These are phyloP conservation scores for Colletotrichum sojae DNA, from an alignment of 2,329 filamentous ascomycete species.

Conservation along the genomic window DNA sequence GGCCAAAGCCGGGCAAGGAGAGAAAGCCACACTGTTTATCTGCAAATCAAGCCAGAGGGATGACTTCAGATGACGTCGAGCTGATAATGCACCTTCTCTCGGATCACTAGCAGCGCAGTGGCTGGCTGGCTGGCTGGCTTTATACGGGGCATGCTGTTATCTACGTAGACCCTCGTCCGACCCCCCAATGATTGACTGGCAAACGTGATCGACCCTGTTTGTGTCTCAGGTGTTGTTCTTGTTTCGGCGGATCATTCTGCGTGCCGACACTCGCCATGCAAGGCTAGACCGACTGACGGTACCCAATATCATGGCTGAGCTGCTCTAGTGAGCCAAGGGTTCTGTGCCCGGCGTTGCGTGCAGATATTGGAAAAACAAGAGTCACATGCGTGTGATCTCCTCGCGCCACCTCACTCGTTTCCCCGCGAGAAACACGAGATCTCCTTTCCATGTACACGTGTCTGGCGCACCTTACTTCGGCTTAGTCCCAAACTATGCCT, in stretches of 20 bases:
- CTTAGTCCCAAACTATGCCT: neutral
- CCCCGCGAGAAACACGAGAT: constrained; percentile 14
- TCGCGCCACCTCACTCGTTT: too few species aligned
- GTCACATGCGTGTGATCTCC: neutral
- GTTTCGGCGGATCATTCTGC: constrained; percentile 7
- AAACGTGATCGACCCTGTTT: neutral
- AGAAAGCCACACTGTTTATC: too few species aligned
- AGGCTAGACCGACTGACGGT: constrained; percentile 18
- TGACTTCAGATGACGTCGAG: constrained; percentile 15
- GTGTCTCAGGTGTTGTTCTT: constrained; percentile 1
- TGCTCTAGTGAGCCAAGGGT: constrained; percentile 6
- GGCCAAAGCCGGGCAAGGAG: neutral
- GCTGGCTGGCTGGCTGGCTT: neutral
- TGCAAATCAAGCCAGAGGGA: neutral
- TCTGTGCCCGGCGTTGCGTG: neutral
- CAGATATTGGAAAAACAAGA: constrained; percentile 3
- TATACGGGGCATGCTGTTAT: neutral
- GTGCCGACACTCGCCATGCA: neutral
- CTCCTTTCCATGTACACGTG: neutral
- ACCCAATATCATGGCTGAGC: constrained; percentile 23
- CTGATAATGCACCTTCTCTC: neutral
- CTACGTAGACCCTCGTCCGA: neutral
- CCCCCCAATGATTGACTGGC: too few species aligned
- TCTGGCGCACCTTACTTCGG: neutral
- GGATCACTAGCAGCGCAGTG: neutral